A percentile compares a stretch with the other conserved stretches of the same genome.
Evolutionary conservation across 768 basidiomycete species (phyloP).

Genomic region (Steccherinum ochraceum): DNA sequence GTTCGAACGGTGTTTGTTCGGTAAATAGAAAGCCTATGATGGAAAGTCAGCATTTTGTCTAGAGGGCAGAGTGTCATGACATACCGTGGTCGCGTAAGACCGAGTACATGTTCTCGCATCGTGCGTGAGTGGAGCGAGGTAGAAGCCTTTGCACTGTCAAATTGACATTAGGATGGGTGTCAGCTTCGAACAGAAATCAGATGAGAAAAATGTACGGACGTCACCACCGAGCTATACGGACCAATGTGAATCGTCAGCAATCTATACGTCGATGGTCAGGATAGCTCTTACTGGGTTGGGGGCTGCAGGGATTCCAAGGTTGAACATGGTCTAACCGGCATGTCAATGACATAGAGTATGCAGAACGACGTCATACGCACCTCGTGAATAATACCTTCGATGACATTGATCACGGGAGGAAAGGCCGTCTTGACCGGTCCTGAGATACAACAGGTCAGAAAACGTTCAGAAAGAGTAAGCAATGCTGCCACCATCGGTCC

Average conservation of each 20-base stretch:
- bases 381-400: too few species aligned
- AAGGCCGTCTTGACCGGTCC: too few species aligned
- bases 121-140: too few species aligned
- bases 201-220: constrained; percentile 6
- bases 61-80: constrained; percentile 8
- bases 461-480: too few species aligned
- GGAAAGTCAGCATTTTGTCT: constrained; percentile 15
- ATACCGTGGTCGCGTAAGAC: not conserved
- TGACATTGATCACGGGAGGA: too few species aligned
- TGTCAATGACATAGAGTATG: too few species aligned
- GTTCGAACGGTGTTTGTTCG: constrained; percentile 11
- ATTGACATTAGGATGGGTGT: too few species aligned
- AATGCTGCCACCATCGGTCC: too few species aligned
- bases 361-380: too few species aligned
- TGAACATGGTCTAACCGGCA: constrained; percentile 13
- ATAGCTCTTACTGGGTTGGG: constrained; percentile 30
- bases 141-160: too few species aligned
- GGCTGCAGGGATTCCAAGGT: not conserved
- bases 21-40: constrained; percentile 12
- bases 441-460: too few species aligned
- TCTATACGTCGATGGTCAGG: constrained; percentile 36
- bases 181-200: too few species aligned
- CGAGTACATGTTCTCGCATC: constrained; percentile 7
- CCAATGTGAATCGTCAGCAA: constrained; percentile 5
- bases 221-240: constrained; percentile 7